Conservation (phyloP, 331 rosid species). For the Acacia concinna region DNA sequence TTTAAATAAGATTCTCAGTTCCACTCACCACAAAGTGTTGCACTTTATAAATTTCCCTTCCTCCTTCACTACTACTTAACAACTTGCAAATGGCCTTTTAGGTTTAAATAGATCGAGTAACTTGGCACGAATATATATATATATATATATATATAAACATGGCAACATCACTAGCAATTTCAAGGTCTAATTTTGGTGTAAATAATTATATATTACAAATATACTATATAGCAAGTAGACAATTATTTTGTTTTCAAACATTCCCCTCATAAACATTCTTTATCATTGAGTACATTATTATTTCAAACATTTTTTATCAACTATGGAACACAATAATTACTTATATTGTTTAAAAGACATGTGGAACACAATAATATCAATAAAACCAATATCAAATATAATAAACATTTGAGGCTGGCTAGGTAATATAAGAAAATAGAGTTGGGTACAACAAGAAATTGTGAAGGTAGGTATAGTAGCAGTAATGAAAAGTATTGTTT, state of each 20-base stretch:
- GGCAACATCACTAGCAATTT: neutral
- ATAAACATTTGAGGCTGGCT: neutral
- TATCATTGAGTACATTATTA: neutral
- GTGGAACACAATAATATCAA: neutral
- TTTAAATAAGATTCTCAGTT: conserved; percentile 42
- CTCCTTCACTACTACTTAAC: neutral
- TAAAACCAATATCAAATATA: neutral
- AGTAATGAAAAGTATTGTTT: too few species aligned
- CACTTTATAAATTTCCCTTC: neutral
- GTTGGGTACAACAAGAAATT: neutral
- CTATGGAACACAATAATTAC: neutral
- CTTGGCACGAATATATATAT: neutral
- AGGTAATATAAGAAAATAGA: neutral
- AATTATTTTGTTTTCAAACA: neutral
- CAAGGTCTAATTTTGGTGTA: neutral
- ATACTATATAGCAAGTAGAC: neutral
- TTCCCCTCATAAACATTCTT: neutral
- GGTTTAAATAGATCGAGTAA: too few species aligned
- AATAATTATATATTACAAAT: neutral
- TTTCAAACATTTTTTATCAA: neutral
- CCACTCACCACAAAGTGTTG: conserved; percentile 17
- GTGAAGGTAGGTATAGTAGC: too few species aligned
- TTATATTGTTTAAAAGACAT: neutral
- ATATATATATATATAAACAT: neutral
- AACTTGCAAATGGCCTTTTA: neutral